These are phyloP conservation scores for Phytophthora parvispora DNA, from an alignment of 352 stramenopile species.

Conservation along the genomic window DNA sequence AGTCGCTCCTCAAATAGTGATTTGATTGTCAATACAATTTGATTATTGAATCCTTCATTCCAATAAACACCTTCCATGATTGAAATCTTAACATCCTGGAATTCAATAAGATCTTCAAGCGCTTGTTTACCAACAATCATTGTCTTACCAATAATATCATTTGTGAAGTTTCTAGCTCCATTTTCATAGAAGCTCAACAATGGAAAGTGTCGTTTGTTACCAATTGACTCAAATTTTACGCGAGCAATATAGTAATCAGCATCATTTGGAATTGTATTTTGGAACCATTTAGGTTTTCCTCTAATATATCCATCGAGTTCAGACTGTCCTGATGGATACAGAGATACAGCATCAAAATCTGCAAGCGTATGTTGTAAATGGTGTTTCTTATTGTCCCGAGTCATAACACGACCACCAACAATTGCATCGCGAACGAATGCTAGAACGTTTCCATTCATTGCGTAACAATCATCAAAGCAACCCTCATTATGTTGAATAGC, in stretches of 20 bases:
- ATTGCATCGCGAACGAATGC: constrained; percentile 1
- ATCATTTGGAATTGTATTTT: background rate
- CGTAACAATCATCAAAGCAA: background rate
- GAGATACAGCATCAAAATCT: background rate
- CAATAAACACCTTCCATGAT: background rate
- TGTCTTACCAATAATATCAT: background rate
- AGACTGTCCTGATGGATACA: background rate
- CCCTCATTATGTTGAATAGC: background rate
- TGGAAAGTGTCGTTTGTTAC: background rate
- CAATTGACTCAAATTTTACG: background rate
- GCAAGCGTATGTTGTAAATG: background rate
- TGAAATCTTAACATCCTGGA: background rate
- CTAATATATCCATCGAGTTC: background rate
- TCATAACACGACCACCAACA: background rate
- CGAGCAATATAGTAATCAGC: background rate
- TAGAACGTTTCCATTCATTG: background rate
- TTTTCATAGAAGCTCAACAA: background rate
- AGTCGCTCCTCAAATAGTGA: background rate
- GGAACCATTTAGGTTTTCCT: background rate
- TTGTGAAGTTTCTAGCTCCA: background rate
- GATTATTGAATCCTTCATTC: background rate
- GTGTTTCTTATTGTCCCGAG: background rate
- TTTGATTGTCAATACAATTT: background rate
- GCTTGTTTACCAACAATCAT: background rate
- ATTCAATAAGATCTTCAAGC: background rate